Conservation (phyloP, 495 filamentous ascomycete genomes). For the Trichocladium antarcticum region DNA sequence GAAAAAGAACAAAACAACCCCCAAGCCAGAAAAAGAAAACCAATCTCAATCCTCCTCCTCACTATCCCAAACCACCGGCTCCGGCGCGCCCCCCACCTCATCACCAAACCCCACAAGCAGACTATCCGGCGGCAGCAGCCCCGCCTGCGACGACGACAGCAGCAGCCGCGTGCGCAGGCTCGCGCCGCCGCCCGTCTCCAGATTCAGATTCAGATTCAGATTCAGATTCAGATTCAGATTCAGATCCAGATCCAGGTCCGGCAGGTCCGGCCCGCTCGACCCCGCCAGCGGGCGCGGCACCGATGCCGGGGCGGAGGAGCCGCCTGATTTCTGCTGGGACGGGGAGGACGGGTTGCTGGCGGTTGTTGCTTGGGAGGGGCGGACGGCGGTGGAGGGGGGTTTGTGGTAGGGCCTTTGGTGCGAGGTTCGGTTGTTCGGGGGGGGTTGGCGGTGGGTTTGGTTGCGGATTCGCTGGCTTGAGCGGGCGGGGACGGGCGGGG, state of each 20-base stretch:
- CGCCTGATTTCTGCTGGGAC: neutral
- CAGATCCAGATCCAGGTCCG: slow-evolving; percentile 3
- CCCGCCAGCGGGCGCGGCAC: slow-evolving; percentile 14
- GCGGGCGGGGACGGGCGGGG: neutral
- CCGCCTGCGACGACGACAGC: slow-evolving; percentile 31
- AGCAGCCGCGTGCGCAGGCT: neutral
- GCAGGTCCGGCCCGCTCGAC: slow-evolving; percentile 7
- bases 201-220: neutral
- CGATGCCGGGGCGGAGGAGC: slow-evolving; percentile 8
- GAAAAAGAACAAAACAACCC: neutral
- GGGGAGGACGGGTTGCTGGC: slow-evolving; percentile 11
- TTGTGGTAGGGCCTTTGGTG: neutral
- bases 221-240: neutral
- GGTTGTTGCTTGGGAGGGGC: slow-evolving; percentile 38
- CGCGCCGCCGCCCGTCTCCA: too few species aligned
- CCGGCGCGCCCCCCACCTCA: slow-evolving; percentile 31
- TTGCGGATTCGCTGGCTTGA: slow-evolving; percentile 6
- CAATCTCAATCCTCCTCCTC: slow-evolving; percentile 31
- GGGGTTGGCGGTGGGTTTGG: neutral
- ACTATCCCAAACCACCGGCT: slow-evolving; percentile 36
- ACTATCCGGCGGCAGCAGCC: slow-evolving; percentile 45
- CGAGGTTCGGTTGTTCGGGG: too few species aligned
- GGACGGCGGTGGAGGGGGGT: slow-evolving; percentile 8
- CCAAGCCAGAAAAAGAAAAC: neutral
- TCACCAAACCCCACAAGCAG: slow-evolving; percentile 41